phyloP scores from a whole-genome alignment of 495 filamentous ascomycete species.

The Aspergillus affinis region DNA sequence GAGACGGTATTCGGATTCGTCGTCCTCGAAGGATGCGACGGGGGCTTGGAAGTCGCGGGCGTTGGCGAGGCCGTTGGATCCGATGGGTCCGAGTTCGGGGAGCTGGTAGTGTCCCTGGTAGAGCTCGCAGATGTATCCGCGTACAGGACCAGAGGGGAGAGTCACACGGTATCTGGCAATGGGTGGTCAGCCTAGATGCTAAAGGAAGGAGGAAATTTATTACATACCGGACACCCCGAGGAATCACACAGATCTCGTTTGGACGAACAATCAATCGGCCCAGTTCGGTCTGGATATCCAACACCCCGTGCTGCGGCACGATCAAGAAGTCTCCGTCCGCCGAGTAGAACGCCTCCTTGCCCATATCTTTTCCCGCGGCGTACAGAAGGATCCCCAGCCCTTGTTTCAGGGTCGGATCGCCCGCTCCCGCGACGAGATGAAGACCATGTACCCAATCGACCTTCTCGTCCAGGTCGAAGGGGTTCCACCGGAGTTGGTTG shows the following conservation, averaged over 20 bases:
- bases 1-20: slow-evolving; percentile 55
- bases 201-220: background rate
- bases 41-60: slow-evolving; percentile 86
- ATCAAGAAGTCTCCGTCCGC: slow-evolving; percentile 88
- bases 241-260: slow-evolving; percentile 87
- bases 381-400: slow-evolving; percentile 83
- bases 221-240: slow-evolving; percentile 62
- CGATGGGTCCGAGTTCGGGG: slow-evolving; percentile 87
- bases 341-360: slow-evolving; percentile 77
- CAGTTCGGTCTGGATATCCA: slow-evolving; percentile 85
- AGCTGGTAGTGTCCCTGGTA: slow-evolving; percentile 84
- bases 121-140: slow-evolving; percentile 85
- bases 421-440: slow-evolving; percentile 75
- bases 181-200: background rate
- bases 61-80: slow-evolving; percentile 84
- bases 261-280: slow-evolving; percentile 80
- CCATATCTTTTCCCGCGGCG: slow-evolving; percentile 80
- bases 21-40: slow-evolving; percentile 71
- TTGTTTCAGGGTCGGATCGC: slow-evolving; percentile 76
- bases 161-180: slow-evolving; percentile 64
- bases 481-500: slow-evolving; percentile 90
- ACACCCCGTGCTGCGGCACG: slow-evolving; percentile 76
- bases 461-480: slow-evolving; percentile 72
- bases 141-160: slow-evolving; percentile 61
- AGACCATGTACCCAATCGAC: slow-evolving; percentile 80